Evolutionary conservation across 2,329 filamentous ascomycete genomes (phyloP), one percentile per base, ranked within the genome.

Genomic region (Xylariaceae sp.): DNA sequence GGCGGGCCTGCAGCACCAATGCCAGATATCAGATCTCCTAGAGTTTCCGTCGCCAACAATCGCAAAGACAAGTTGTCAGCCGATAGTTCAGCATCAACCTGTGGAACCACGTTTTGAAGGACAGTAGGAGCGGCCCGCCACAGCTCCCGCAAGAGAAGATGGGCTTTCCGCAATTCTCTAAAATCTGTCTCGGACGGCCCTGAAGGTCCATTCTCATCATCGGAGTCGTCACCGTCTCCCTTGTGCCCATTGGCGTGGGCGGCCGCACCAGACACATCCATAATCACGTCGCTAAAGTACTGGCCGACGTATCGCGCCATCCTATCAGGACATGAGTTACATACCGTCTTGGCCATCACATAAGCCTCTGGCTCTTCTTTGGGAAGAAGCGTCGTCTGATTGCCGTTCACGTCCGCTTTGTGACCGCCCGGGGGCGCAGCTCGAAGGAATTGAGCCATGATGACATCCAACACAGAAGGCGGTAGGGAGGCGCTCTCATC

Each of bases 201-300:
- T 22, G 69, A 64, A 12, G 72, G 66, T 9, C 57, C 64, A 35
- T 78, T 73, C 39, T 87, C 79, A 37, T 85, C 81, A 44, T 86
- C 78, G 0, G 72, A 76, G 16, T 85, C 83, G 19, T 78, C 33
- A 16, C 31, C 78, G 15, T 73, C 71, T 30, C 74, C 76, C 45
- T 76, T 77, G 41, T 74, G 70, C 4, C 77, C 78, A 48, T 81
- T 83, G 40, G 70, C 50, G 52, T 76, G 72, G 9, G 69, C 68
- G 16, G 69, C 71, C 34, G 79, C 74, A 11, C 71, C 79, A 29
- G 83, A 89, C 3, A 89, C 87, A 59, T 96, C 89, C 47, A 97
- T 82, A 43, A 98, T 94, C 38, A 97, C 89, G 42, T 95, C 89
- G 64, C 89, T 95, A 63, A 98, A 98, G 63, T 97, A 98, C 58